These are phyloP conservation scores for Pholiota molesta DNA, from an alignment of 768 basidiomycete genomes.

Conservation along the genomic window DNA sequence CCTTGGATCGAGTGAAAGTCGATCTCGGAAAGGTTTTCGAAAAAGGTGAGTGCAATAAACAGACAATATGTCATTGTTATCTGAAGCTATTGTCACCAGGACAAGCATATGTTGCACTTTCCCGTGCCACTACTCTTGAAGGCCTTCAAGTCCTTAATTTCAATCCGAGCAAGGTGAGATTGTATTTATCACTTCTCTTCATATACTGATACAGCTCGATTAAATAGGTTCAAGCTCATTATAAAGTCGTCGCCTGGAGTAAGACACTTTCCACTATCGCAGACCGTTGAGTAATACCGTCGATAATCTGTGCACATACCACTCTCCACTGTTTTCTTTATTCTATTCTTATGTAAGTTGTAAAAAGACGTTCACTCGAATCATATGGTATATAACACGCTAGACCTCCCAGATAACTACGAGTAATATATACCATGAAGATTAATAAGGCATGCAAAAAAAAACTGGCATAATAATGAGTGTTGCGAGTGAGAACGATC, in stretches of 20 bases:
- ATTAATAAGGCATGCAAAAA: no score
- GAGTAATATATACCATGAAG: no score
- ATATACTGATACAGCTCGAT: background rate
- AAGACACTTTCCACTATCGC: slow-evolving; percentile 5
- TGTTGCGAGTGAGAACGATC: no score
- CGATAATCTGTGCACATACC: background rate
- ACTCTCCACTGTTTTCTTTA: background rate
- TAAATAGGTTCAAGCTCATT: slow-evolving; percentile 4
- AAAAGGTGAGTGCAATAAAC: slow-evolving; percentile 56
- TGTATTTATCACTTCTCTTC: slow-evolving; percentile 12
- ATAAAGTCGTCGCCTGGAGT: slow-evolving; percentile 4
- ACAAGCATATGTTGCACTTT: slow-evolving; percentile 90
- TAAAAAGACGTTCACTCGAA: background rate
- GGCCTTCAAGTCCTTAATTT: slow-evolving; percentile 88
- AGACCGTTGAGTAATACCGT: background rate
- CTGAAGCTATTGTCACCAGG: slow-evolving; percentile 43
- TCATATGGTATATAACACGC: no score
- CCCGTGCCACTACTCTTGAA: slow-evolving; percentile 83
- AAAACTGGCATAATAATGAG: no score
- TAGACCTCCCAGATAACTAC: no score
- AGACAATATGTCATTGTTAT: background rate
- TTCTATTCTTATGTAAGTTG: background rate
- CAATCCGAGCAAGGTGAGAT: slow-evolving; percentile 64
- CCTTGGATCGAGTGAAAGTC: slow-evolving; percentile 91
- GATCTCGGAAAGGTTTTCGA: slow-evolving; percentile 94